These are phyloP conservation scores for Ceratocystis papillata DNA, from an alignment of 2,329 filamentous ascomycete species.

Conservation along the genomic window DNA sequence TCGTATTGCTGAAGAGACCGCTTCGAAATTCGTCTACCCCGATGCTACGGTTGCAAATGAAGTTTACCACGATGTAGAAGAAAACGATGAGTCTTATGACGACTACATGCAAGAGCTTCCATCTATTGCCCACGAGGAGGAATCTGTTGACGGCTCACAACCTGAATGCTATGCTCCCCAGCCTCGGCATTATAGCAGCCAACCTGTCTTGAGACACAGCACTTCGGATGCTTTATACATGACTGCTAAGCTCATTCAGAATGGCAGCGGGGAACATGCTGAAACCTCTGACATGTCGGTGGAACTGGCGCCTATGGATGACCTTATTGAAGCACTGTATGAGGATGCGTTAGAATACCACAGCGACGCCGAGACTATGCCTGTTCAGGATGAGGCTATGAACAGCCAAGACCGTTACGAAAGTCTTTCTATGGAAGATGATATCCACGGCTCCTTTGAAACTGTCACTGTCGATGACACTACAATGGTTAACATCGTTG, in stretches of 20 bases:
- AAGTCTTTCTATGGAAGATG: background rate
- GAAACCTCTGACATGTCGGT: background rate
- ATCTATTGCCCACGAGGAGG: constrained; percentile 24
- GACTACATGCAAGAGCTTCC: constrained; percentile 17
- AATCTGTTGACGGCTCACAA: background rate
- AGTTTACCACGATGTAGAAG: background rate
- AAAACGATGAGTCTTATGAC: constrained; percentile 17
- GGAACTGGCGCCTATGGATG: constrained; percentile 28
- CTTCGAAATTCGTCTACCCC: constrained; percentile 12
- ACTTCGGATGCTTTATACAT: constrained; percentile 30
- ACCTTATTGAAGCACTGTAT: constrained; percentile 36
- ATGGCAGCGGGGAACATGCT: constrained; percentile 22
- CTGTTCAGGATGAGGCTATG: background rate
- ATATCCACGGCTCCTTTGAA: background rate
- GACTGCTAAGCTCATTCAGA: constrained; percentile 27
- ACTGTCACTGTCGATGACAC: background rate
- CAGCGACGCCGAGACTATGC: constrained; percentile 26
- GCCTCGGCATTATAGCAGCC: constrained; percentile 44
- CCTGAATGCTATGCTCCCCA: constrained; percentile 28
- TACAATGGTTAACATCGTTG: constrained; percentile 10
- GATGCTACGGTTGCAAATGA: background rate
- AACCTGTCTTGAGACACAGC: constrained; percentile 39
- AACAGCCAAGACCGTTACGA: background rate
- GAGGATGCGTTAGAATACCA: constrained; percentile 39
- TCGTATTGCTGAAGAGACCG: constrained; percentile 10